phyloP scores from a whole-genome alignment of 345 rosid species.

The Populus nigra region DNA sequence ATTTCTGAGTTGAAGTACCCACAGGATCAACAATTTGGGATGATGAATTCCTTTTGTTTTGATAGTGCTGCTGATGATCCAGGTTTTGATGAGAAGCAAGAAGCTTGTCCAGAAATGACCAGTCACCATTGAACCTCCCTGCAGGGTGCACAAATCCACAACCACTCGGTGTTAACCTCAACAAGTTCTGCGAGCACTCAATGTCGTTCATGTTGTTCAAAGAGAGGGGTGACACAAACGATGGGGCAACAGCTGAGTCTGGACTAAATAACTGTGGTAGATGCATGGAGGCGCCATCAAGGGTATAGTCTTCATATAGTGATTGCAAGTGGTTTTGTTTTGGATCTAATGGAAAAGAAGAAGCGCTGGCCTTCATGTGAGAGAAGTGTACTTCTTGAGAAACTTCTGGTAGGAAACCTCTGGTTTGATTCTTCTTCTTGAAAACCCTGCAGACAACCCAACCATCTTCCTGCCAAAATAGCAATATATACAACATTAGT shows the following conservation, averaged over 20 bases:
- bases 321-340: slow-evolving; percentile 33
- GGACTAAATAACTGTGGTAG: slow-evolving; percentile 81
- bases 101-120: slow-evolving; percentile 87
- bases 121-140: slow-evolving; percentile 57
- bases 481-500: background rate
- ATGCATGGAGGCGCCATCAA: slow-evolving; percentile 59
- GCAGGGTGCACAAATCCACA: slow-evolving; percentile 24
- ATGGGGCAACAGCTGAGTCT: slow-evolving; percentile 44
- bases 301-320: slow-evolving; percentile 28
- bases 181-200: slow-evolving; percentile 64
- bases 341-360: slow-evolving; percentile 23
- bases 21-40: slow-evolving; percentile 33
- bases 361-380: slow-evolving; percentile 25
- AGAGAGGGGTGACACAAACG: slow-evolving; percentile 32
- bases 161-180: slow-evolving; percentile 51
- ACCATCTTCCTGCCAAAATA: slow-evolving; percentile 57
- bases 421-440: slow-evolving; percentile 67
- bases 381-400: slow-evolving; percentile 37
- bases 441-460: slow-evolving; percentile 72
- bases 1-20: slow-evolving; percentile 42
- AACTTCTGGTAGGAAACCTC: slow-evolving; percentile 51
- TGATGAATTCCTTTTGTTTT: slow-evolving; percentile 28
- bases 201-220: slow-evolving; percentile 39
- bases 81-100: slow-evolving; percentile 52
- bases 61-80: slow-evolving; percentile 17